Evolutionary conservation across 208 protist species (phyloP).

Genomic region (Wallacemonas sp.): DNA sequence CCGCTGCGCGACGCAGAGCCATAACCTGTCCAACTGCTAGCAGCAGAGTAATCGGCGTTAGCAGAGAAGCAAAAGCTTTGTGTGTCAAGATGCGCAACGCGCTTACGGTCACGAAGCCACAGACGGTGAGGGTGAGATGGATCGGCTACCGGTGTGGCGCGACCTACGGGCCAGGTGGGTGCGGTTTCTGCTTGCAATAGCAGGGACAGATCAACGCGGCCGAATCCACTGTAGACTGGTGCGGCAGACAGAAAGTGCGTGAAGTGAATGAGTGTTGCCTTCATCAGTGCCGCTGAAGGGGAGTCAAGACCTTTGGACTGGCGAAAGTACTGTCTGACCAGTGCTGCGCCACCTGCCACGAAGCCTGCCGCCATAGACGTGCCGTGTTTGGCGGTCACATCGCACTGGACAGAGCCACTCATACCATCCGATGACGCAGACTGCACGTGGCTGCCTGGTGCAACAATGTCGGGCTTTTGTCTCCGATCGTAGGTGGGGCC

Average conservation of each 20-base stretch:
- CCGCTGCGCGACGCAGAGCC: no score
- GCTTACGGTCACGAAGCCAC: slow-evolving; percentile 44
- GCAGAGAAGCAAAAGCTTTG: slow-evolving; percentile 29
- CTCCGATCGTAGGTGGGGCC: slow-evolving; percentile 83
- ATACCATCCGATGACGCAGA: slow-evolving; percentile 37
- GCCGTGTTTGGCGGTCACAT: slow-evolving; percentile 37
- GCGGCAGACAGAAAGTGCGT: slow-evolving; percentile 26
- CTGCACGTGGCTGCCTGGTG: slow-evolving; percentile 43
- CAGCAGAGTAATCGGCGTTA: no score
- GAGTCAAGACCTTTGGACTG: slow-evolving; percentile 27
- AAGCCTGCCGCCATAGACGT: slow-evolving; percentile 93
- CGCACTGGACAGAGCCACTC: slow-evolving; percentile 31
- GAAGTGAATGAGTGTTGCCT: slow-evolving; percentile 50
- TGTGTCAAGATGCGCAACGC: slow-evolving; percentile 27
- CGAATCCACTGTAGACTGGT: slow-evolving; percentile 34
- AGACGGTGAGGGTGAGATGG: slow-evolving; percentile 19
- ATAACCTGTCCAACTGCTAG: no score
- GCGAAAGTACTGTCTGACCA: slow-evolving; percentile 89
- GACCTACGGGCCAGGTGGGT: slow-evolving; percentile 6
- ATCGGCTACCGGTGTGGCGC: slow-evolving; percentile 9
- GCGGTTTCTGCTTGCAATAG: slow-evolving; percentile 30
- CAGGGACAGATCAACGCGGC: slow-evolving; percentile 68
- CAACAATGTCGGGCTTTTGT: slow-evolving; percentile 85
- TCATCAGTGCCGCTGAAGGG: slow-evolving; percentile 66
- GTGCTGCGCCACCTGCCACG: slow-evolving; percentile 62